These are phyloP conservation scores for Chamaecrista fasciculata DNA, from an alignment of 306 rosid genomes.

Conservation along the genomic window DNA sequence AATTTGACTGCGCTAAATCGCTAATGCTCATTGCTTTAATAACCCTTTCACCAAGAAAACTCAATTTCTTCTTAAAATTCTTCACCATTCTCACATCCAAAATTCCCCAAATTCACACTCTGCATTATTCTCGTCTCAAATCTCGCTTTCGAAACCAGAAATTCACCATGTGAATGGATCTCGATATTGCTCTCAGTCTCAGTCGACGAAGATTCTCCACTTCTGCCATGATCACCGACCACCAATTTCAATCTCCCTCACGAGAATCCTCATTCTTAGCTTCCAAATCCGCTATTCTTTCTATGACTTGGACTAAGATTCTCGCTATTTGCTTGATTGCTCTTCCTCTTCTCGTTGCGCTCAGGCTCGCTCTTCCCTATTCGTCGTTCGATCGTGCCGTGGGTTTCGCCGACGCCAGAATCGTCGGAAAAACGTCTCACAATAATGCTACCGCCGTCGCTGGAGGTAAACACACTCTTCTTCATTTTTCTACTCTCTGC, in stretches of 20 bases:
- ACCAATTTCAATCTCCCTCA: background rate
- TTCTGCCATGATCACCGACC: background rate
- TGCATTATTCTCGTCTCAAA: no score
- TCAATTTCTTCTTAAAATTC: no score
- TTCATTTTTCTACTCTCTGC: background rate
- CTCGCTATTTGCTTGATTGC: constrained; percentile 29
- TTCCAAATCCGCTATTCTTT: constrained; percentile 1
- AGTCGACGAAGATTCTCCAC: background rate
- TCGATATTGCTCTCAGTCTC: constrained; percentile 18
- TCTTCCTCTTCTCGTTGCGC: constrained; percentile 34
- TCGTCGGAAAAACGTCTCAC: constrained; percentile 2
- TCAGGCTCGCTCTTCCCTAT: constrained; percentile 29
- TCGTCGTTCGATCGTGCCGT: constrained; percentile 23
- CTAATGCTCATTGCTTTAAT: no score
- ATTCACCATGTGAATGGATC: constrained; percentile 24
- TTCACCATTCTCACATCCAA: no score
- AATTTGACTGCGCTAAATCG: no score
- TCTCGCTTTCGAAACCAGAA: background rate
- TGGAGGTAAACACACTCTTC: background rate
- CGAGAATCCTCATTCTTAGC: background rate
- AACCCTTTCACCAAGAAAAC: no score
- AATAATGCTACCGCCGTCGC: constrained; percentile 27
- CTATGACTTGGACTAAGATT: constrained; percentile 34
- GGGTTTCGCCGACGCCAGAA: constrained; percentile 36
- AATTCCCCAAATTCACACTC: no score